phyloP scores from a whole-genome alignment of 768 basidiomycete genomes.

The Porphyrellus cyaneotinctus region DNA sequence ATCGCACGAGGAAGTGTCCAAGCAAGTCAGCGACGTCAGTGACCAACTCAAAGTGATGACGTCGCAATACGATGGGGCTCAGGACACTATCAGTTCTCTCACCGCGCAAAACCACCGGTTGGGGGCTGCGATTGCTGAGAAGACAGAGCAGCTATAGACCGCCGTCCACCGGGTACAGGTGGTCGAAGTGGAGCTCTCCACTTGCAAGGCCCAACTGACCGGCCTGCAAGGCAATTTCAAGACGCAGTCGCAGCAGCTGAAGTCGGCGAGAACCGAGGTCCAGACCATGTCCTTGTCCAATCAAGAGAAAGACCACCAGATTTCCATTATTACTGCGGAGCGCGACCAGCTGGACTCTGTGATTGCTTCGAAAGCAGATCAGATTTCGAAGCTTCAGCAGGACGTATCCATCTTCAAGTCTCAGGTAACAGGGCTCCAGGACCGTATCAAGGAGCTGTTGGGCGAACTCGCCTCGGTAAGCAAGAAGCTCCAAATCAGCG shows the following conservation, averaged over 20 bases:
- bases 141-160: neutral
- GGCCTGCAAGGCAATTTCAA: neutral
- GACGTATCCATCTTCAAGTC: neutral
- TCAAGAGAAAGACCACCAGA: neutral
- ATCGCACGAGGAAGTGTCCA: neutral
- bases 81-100: neutral
- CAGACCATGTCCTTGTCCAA: neutral
- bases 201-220: neutral
- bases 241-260: neutral
- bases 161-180: neutral
- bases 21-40: neutral
- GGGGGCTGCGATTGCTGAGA: neutral
- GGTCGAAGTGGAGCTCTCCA: neutral
- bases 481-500: too few species aligned
- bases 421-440: too few species aligned
- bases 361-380: neutral
- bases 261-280: neutral
- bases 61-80: neutral
- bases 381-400: neutral
- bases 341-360: neutral
- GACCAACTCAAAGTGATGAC: slow-evolving; percentile 2
- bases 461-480: too few species aligned
- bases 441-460: too few species aligned
- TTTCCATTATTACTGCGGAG: neutral
- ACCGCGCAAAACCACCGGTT: neutral